Evolutionary conservation across 331 rosid genomes (phyloP).

Genomic region (Erythrophleum ivorense): DNA sequence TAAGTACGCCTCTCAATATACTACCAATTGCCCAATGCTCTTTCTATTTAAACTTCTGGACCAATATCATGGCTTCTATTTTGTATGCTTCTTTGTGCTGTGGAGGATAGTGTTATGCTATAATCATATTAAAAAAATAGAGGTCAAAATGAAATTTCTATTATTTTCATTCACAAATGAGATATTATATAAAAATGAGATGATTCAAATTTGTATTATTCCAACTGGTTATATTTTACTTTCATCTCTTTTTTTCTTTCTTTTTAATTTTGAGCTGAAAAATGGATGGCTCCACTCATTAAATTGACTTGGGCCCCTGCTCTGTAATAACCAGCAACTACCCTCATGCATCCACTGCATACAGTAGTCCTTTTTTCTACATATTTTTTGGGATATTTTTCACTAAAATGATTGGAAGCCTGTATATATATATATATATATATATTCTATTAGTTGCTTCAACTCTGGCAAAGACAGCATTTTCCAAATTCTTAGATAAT

Average conservation of each 20-base stretch:
- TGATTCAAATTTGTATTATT: background rate
- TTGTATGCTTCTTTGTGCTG: background rate
- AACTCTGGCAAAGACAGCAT: background rate
- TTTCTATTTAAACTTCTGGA: background rate
- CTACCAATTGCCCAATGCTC: background rate
- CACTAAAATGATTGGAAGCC: background rate
- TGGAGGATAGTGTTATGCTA: background rate
- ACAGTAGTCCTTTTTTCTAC: background rate
- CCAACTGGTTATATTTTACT: background rate
- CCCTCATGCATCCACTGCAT: background rate
- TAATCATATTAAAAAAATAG: background rate
- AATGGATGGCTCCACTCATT: conserved; percentile 26
- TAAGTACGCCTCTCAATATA: background rate
- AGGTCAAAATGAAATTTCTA: background rate
- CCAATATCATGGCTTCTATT: background rate
- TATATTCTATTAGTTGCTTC: background rate
- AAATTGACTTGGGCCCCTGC: conserved; percentile 11
- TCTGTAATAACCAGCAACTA: background rate
- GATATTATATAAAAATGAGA: background rate
- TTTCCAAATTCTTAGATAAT: background rate
- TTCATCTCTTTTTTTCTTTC: background rate
- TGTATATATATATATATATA: background rate
- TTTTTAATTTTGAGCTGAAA: background rate
- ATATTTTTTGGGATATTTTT: background rate
- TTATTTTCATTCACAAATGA: background rate